Percentiles rank a stretch among this genome's conserved stretches.
phyloP scores from a whole-genome alignment of 2,329 filamentous ascomycete species.

The Bisporella sp. region DNA sequence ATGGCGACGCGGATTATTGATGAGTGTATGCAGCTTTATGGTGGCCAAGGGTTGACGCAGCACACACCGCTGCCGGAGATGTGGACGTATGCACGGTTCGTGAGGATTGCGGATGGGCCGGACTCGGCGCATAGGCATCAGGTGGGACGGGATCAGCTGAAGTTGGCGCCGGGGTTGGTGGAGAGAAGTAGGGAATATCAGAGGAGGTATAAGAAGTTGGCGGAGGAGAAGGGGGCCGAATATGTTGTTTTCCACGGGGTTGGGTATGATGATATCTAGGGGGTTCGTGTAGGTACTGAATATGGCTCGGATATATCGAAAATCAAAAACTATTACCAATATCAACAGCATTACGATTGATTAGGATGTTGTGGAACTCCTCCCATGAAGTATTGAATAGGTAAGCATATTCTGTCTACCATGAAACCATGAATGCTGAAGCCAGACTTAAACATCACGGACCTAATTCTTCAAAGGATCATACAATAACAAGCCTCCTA shows the following conservation, averaged over 20 bases:
- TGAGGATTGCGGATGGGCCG: slow-evolving; percentile 34
- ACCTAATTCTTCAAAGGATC: too few relatives aligned
- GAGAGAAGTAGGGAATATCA: slow-evolving; percentile 30
- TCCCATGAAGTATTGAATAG: too few relatives aligned
- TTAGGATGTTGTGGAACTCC: too few relatives aligned
- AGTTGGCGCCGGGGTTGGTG: slow-evolving; percentile 29
- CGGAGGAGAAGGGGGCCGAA: slow-evolving; percentile 6
- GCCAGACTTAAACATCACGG: too few relatives aligned
- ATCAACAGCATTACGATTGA: too few relatives aligned
- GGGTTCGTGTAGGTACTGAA: not conserved
- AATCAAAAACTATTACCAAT: too few relatives aligned
- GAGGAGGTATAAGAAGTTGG: slow-evolving; percentile 15
- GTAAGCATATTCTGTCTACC: too few relatives aligned
- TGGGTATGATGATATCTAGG: not conserved
- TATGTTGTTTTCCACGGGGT: slow-evolving; percentile 12
- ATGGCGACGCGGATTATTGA: slow-evolving; percentile 33
- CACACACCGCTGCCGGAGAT: slow-evolving; percentile 35
- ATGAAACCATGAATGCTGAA: too few relatives aligned
- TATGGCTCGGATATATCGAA: too few relatives aligned
- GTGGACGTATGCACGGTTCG: slow-evolving; percentile 36
- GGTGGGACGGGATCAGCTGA: slow-evolving; percentile 35
- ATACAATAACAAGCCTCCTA: too few relatives aligned
- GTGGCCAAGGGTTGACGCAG: slow-evolving; percentile 34
- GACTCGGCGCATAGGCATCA: slow-evolving; percentile 35
- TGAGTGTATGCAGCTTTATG: slow-evolving; percentile 36